Evolutionary conservation across 2,329 filamentous ascomycete genomes (phyloP).

Genomic region (Alternaria dauci): DNA sequence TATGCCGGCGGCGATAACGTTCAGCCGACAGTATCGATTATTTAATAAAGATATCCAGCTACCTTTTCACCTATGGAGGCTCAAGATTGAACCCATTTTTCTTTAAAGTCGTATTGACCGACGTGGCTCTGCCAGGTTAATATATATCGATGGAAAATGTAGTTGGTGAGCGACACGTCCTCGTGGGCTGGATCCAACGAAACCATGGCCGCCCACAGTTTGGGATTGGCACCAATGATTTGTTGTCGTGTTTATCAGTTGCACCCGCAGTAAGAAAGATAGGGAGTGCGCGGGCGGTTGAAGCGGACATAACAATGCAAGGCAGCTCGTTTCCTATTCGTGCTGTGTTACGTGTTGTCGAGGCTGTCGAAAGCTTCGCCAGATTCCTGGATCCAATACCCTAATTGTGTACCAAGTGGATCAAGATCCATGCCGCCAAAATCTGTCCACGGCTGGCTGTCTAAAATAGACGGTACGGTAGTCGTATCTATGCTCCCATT

Average conservation of each 20-base stretch:
- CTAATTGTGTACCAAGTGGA: too few relatives aligned
- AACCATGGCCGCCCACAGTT: not conserved
- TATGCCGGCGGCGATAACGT: conserved; percentile 50
- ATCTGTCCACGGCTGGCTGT: too few relatives aligned
- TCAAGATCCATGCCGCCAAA: too few relatives aligned
- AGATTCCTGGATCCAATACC: too few relatives aligned
- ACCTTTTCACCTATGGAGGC: conserved; percentile 58
- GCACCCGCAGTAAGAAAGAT: not conserved
- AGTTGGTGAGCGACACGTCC: not conserved
- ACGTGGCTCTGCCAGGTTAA: not conserved
- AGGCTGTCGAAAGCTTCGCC: too few relatives aligned
- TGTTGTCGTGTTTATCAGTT: not conserved
- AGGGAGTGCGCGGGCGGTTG: not conserved
- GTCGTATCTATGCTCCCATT: too few relatives aligned
- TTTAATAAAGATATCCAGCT: conserved; percentile 59
- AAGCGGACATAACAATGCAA: not conserved
- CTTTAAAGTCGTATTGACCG: not conserved
- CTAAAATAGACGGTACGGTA: too few relatives aligned
- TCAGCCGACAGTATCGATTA: conserved; percentile 57
- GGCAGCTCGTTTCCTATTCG: too few relatives aligned
- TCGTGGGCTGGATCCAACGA: not conserved
- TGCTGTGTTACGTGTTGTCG: too few relatives aligned
- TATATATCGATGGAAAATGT: not conserved
- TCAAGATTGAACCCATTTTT: conserved; percentile 44
- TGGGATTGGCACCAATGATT: not conserved